Conservation (phyloP, 2,329 filamentous ascomycete genomes). For the Penicillium brevicompactum region DNA sequence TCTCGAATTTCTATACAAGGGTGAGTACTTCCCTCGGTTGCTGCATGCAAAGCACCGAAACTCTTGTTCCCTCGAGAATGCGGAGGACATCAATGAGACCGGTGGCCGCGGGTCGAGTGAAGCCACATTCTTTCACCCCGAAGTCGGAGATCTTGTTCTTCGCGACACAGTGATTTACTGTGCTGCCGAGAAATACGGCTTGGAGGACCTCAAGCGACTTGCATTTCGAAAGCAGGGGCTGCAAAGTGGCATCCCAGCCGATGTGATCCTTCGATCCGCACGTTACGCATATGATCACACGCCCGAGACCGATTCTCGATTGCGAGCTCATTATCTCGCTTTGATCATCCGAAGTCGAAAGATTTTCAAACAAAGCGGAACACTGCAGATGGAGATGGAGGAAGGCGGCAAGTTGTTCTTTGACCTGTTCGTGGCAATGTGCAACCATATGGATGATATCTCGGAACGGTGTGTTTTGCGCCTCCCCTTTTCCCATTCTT, state of each 20-base stretch:
- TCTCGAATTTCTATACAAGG: slow-evolving; percentile 96
- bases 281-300: slow-evolving; percentile 96
- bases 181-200: slow-evolving; percentile 82
- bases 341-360: slow-evolving; percentile 96
- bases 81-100: slow-evolving; percentile 55
- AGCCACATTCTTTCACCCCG: slow-evolving; percentile 76
- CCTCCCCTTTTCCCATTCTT: slow-evolving; percentile 7
- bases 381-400: slow-evolving; percentile 99
- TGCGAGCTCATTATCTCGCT: slow-evolving; percentile 95
- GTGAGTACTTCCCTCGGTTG: slow-evolving; percentile 90
- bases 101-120: slow-evolving; percentile 66
- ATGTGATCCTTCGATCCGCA: slow-evolving; percentile 85
- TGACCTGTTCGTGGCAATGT: slow-evolving; percentile 97
- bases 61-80: slow-evolving; percentile 87
- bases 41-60: slow-evolving; percentile 82
- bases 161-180: slow-evolving; percentile 96
- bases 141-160: slow-evolving; percentile 74
- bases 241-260: slow-evolving; percentile 88
- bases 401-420: slow-evolving; percentile 94
- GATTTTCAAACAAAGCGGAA: slow-evolving; percentile 97
- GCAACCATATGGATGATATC: slow-evolving; percentile 96
- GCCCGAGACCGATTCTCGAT: slow-evolving; percentile 84
- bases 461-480: slow-evolving; percentile 71
- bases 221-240: slow-evolving; percentile 92
- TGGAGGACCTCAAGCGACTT: slow-evolving; percentile 89